Percentiles rank a stretch among this genome's conserved stretches.
Evolutionary conservation across 2,329 filamentous ascomycete genomes (phyloP).

Genomic region (Epichloe brachyelytri): DNA sequence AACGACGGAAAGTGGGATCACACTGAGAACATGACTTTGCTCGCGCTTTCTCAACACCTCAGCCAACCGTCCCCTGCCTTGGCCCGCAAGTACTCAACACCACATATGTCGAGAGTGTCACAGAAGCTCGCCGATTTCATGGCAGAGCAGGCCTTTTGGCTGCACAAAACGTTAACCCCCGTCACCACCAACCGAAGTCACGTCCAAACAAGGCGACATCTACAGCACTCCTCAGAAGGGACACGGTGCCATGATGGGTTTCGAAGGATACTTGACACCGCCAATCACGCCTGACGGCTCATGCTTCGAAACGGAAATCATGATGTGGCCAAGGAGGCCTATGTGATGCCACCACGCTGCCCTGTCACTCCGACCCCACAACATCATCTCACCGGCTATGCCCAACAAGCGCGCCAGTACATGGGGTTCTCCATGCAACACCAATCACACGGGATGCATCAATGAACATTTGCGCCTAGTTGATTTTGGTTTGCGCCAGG

Average conservation of each 20-base stretch:
- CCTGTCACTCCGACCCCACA: conserved; percentile 48
- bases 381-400: conserved; percentile 21
- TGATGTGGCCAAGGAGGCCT: conserved; percentile 32
- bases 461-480: conserved; percentile 25
- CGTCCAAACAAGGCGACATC: conserved; percentile 42
- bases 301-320: conserved; percentile 28
- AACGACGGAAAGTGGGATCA: conserved; percentile 66
- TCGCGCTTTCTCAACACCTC: conserved; percentile 46
- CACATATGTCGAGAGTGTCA: conserved; percentile 39
- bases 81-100: conserved; percentile 45
- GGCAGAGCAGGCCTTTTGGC: conserved; percentile 45
- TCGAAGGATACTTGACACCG: conserved; percentile 69
- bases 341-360: conserved; percentile 39
- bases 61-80: conserved; percentile 45
- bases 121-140: conserved; percentile 45
- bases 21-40: conserved; percentile 53
- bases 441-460: conserved; percentile 19
- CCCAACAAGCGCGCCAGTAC: conserved; percentile 23
- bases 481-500: background rate
- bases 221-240: conserved; percentile 73
- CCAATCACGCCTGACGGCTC: conserved; percentile 71
- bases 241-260: conserved; percentile 47
- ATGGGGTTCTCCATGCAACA: conserved; percentile 29
- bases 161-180: conserved; percentile 39
- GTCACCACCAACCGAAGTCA: conserved; percentile 43